Evolutionary conservation across 1,284 basidiomycete genomes (phyloP).

Genomic region (Peniophora sp.): DNA sequence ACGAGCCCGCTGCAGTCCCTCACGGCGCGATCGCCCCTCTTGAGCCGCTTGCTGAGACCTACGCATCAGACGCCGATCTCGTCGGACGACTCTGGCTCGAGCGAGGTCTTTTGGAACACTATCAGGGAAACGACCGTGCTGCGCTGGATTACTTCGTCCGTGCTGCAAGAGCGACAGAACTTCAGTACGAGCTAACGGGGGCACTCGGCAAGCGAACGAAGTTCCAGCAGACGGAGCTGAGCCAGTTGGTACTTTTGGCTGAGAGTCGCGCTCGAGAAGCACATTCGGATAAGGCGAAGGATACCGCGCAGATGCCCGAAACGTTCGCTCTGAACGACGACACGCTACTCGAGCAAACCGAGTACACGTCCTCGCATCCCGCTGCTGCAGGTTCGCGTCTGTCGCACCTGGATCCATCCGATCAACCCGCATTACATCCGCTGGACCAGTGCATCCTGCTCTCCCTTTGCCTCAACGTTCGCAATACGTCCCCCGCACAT

Average conservation of each 20-base stretch:
- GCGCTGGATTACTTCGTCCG: constrained; percentile 78
- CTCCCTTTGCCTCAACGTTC: constrained; percentile 82
- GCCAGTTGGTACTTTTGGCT: constrained; percentile 92
- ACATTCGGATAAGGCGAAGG: constrained; percentile 13
- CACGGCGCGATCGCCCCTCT: constrained; percentile 40
- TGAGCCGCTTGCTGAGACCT: constrained; percentile 34
- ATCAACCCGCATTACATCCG: constrained; percentile 83
- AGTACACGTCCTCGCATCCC: constrained; percentile 71
- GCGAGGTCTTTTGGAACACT: constrained; percentile 74
- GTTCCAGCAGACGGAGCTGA: constrained; percentile 82
- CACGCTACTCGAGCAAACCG: constrained; percentile 90
- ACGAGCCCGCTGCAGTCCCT: constrained; percentile 71
- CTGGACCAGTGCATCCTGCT: constrained; percentile 89
- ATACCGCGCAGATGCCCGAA: constrained; percentile 52
- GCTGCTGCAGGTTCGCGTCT: constrained; percentile 36
- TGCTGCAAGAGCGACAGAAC: constrained; percentile 70
- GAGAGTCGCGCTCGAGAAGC: constrained; percentile 61
- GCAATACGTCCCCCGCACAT: constrained; percentile 80
- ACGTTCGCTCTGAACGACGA: constrained; percentile 89
- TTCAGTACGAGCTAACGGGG: constrained; percentile 90
- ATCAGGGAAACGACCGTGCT: constrained; percentile 64
- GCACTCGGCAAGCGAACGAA: constrained; percentile 93
- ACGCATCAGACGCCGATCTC: constrained; percentile 49
- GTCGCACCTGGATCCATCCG: constrained; percentile 68
- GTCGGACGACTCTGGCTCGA: constrained; percentile 71